Percentiles rank a stretch among this genome's conserved stretches.
These are phyloP conservation scores for Abortiporus biennis DNA, from an alignment of 1,284 basidiomycete genomes.

Conservation along the genomic window DNA sequence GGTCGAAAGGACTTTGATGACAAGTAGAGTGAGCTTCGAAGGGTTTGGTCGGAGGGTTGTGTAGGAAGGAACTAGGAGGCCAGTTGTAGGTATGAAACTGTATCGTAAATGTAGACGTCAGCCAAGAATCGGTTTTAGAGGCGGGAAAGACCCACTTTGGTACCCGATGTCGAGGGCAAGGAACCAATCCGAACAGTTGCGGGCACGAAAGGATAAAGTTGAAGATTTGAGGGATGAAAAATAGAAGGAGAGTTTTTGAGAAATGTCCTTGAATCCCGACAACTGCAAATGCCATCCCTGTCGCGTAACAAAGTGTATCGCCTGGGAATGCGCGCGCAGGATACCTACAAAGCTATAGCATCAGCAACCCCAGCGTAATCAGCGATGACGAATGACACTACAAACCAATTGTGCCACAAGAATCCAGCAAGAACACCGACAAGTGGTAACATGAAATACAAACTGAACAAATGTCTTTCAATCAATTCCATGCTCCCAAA, in stretches of 20 bases:
- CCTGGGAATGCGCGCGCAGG: constrained; percentile 94
- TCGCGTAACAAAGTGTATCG: constrained; percentile 96
- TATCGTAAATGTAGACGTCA: background rate
- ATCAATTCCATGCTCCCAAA: constrained; percentile 85
- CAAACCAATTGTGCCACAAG: constrained; percentile 91
- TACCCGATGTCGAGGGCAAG: constrained; percentile 90
- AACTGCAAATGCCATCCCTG: constrained; percentile 96
- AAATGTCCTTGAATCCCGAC: constrained; percentile 97
- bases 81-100: no score
- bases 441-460: constrained; percentile 96
- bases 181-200: constrained; percentile 90
- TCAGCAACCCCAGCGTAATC: no score
- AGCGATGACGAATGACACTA: no score
- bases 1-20: constrained; percentile 52
- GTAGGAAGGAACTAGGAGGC: constrained; percentile 70
- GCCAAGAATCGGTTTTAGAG: constrained; percentile 4
- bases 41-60: constrained; percentile 51
- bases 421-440: constrained; percentile 88
- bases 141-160: constrained; percentile 84
- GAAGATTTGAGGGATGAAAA: constrained; percentile 98
- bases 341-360: constrained; percentile 55
- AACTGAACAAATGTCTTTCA: constrained; percentile 87
- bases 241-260: constrained; percentile 92
- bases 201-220: constrained; percentile 95
- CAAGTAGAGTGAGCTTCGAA: constrained; percentile 41